Conservation (phyloP, 352 stramenopile species). For the Phytophthora multivora region DNA sequence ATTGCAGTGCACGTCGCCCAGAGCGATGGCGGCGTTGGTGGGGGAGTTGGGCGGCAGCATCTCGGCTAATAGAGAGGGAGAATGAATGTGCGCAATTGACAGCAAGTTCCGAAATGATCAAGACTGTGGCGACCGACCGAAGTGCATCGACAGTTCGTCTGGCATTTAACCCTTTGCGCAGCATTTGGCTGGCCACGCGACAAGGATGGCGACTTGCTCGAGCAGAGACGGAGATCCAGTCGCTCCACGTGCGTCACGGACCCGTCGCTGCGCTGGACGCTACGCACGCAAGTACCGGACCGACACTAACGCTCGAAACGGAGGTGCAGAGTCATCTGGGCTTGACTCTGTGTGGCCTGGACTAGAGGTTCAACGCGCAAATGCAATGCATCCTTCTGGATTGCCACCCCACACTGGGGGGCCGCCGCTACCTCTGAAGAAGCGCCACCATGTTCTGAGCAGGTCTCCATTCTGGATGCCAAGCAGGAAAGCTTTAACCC, state of each 20-base stretch:
- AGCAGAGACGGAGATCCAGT: conserved; percentile 27
- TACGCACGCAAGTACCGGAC: conserved; percentile 28
- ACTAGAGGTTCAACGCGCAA: background rate
- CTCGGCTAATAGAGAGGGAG: background rate
- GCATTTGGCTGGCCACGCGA: conserved; percentile 36
- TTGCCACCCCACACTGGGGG: background rate
- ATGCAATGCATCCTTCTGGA: conserved; percentile 8
- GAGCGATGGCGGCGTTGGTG: conserved; percentile 36
- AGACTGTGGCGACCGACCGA: conserved; percentile 2
- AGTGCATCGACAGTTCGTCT: conserved; percentile 25
- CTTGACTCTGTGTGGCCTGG: too few relatives aligned
- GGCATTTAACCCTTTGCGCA: conserved; percentile 22
- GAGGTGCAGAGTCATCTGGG: background rate
- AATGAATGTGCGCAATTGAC: conserved; percentile 9
- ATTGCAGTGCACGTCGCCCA: conserved; percentile 60
- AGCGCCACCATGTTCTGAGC: conserved; percentile 2
- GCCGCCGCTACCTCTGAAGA: conserved; percentile 2
- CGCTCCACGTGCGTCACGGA: conserved; percentile 26
- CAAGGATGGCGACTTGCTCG: conserved; percentile 31
- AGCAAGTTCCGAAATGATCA: conserved; percentile 36
- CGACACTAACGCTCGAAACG: conserved; percentile 24
- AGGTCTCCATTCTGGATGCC: background rate
- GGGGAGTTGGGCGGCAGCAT: conserved; percentile 39
- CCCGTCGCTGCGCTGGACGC: conserved; percentile 31
- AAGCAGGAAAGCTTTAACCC: background rate